phyloP scores from a whole-genome alignment of 768 basidiomycete species.

The Gymnopilus dilepis region DNA sequence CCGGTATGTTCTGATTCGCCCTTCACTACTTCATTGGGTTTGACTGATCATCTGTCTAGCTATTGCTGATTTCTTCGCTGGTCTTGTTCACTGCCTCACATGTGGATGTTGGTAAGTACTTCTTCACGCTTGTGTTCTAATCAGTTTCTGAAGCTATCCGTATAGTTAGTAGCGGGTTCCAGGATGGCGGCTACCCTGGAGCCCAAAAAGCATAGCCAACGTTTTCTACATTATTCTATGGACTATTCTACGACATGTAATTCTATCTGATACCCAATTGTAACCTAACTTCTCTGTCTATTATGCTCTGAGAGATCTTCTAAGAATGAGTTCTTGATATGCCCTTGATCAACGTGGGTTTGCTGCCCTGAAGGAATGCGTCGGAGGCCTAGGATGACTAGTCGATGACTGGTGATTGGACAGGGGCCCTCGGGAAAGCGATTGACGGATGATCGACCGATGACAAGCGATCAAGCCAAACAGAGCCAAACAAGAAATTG shows the following conservation, averaged over 20 bases:
- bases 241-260: slow-evolving; percentile 5
- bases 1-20: slow-evolving; percentile 34
- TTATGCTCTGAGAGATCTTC: background rate
- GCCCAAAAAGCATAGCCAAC: slow-evolving; percentile 9
- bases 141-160: background rate
- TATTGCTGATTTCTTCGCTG: slow-evolving; percentile 45
- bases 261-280: background rate
- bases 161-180: slow-evolving; percentile 28
- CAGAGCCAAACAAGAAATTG: slow-evolving; percentile 44
- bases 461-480: slow-evolving; percentile 20
- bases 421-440: background rate
- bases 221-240: background rate
- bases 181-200: slow-evolving; percentile 24
- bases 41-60: slow-evolving; percentile 30
- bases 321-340: background rate
- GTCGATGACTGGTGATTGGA: background rate
- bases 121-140: background rate
- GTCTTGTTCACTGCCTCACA: slow-evolving; percentile 49
- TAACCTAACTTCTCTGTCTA: background rate
- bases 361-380: background rate
- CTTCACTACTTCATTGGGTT: background rate
- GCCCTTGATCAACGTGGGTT: slow-evolving; percentile 3
- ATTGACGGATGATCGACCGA: slow-evolving; percentile 1
- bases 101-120: slow-evolving; percentile 42
- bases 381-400: too few species aligned